Evolutionary conservation across 2,329 filamentous ascomycete species (phyloP).

Genomic region (Aureobasidium sp.): DNA sequence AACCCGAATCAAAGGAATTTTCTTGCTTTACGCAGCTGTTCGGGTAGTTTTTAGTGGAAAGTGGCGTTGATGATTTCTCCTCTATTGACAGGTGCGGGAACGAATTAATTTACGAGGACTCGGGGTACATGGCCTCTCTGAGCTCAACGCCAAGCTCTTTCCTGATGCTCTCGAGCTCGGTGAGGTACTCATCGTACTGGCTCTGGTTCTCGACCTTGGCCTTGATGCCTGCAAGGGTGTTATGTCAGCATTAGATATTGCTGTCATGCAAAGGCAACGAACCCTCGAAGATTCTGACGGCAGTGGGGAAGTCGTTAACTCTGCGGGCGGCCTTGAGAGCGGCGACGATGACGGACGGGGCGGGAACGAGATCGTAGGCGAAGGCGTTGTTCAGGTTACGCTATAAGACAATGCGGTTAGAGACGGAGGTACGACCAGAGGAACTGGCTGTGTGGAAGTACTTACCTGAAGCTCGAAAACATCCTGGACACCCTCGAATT

Average conservation of each 20-base stretch:
- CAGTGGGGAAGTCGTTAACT: conserved; percentile 97
- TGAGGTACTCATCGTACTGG: conserved; percentile 94
- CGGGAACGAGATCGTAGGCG: conserved; percentile 98
- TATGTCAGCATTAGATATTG: background rate
- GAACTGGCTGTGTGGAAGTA: conserved; percentile 38
- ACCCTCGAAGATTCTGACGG: conserved; percentile 98
- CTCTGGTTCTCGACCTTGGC: conserved; percentile 98
- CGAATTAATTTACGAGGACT: conserved; percentile 26
- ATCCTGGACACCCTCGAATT: conserved; percentile 95
- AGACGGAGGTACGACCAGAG: background rate
- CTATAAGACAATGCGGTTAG: conserved; percentile 35
- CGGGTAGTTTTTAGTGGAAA: conserved; percentile 1
- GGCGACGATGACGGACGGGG: conserved; percentile 80
- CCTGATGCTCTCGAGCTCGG: conserved; percentile 84
- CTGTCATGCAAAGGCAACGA: conserved; percentile 32
- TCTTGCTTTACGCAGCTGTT: background rate
- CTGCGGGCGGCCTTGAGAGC: conserved; percentile 88
- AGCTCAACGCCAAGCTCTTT: conserved; percentile 88
- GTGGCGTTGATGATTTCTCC: conserved; percentile 11
- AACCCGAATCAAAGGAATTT: background rate
- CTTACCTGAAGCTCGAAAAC: conserved; percentile 99
- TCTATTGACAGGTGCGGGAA: conserved; percentile 5
- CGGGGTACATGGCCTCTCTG: conserved; percentile 88
- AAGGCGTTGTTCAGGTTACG: conserved; percentile 99
- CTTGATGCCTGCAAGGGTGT: conserved; percentile 67